These are phyloP conservation scores for Bathelium albidoporum DNA, from an alignment of 495 filamentous ascomycete genomes.

Conservation along the genomic window DNA sequence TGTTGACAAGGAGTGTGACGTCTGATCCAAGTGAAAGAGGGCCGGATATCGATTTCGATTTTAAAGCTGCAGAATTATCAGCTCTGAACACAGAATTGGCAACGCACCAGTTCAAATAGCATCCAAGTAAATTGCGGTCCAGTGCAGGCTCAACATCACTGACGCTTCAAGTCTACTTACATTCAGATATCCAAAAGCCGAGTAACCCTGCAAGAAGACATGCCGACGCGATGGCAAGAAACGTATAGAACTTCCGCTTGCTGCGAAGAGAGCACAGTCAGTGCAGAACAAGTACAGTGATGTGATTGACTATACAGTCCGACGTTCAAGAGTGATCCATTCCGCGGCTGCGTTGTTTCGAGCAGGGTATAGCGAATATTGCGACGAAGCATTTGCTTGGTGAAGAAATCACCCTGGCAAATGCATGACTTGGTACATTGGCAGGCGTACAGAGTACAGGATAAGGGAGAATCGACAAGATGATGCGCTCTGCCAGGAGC, in stretches of 20 bases:
- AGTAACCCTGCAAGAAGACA: slow-evolving; percentile 3
- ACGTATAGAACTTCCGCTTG: not conserved
- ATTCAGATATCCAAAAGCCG: slow-evolving; percentile 2
- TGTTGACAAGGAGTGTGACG: not conserved
- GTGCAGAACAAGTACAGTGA: not conserved
- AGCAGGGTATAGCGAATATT: slow-evolving; percentile 3
- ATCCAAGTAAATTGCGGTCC: too few species aligned
- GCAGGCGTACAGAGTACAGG: not conserved
- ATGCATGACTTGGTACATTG: not conserved
- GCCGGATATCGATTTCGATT: not conserved
- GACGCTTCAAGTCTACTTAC: not conserved
- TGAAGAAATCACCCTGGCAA: not conserved
- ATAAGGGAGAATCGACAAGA: not conserved
- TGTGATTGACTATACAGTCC: not conserved
- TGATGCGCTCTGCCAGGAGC: not conserved
- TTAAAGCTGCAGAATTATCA: not conserved
- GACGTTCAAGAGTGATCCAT: not conserved
- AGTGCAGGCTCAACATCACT: too few species aligned
- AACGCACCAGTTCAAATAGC: not conserved
- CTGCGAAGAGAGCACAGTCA: not conserved
- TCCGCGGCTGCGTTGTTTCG: not conserved
- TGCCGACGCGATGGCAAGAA: not conserved
- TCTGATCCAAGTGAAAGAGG: not conserved
- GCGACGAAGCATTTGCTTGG: not conserved
- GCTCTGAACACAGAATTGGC: not conserved